Percentiles rank a stretch among this genome's conserved stretches.
Evolutionary conservation across 2,329 filamentous ascomycete species (phyloP).

Genomic region (Stromatinia cepivora): DNA sequence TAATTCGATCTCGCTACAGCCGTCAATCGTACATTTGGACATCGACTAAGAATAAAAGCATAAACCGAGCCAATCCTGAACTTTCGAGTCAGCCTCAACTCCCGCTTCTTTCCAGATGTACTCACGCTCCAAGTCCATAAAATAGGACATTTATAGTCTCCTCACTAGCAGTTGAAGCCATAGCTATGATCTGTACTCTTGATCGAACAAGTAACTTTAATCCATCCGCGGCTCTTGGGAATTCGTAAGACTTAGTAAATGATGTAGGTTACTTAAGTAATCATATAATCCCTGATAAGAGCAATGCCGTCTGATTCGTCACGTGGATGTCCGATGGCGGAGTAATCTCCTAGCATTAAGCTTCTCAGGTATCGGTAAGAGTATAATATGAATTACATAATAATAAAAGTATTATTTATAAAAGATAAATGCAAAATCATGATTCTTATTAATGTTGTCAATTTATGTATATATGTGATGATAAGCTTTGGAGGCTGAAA

Average conservation of each 20-base stretch:
- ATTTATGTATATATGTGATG: too few relatives aligned
- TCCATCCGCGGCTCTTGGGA: too few relatives aligned
- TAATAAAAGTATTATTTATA: too few relatives aligned
- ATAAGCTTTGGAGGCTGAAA: too few relatives aligned
- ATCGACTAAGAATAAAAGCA: slow-evolving; percentile 52
- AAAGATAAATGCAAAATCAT: too few relatives aligned
- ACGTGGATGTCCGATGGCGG: not conserved
- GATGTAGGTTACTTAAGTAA: not conserved
- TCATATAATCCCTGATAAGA: not conserved
- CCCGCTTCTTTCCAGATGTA: fast-evolving
- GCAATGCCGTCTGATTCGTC: not conserved
- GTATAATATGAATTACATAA: too few relatives aligned
- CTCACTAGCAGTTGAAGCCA: not conserved
- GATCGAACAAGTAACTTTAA: not conserved
- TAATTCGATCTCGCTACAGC: slow-evolving; percentile 64
- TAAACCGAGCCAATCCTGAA: slow-evolving; percentile 58
- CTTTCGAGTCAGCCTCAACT: not conserved
- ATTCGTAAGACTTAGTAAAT: too few relatives aligned
- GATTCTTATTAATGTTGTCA: too few relatives aligned
- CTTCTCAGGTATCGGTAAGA: too few relatives aligned
- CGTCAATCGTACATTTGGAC: slow-evolving; percentile 51
- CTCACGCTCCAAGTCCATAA: slow-evolving; percentile 20
- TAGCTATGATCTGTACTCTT: not conserved
- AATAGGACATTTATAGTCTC: slow-evolving; percentile 12
- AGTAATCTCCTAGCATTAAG: not conserved